These are phyloP conservation scores for Aspergillus sclerotiicarbonarius DNA, from an alignment of 495 filamentous ascomycete species.

Conservation along the genomic window DNA sequence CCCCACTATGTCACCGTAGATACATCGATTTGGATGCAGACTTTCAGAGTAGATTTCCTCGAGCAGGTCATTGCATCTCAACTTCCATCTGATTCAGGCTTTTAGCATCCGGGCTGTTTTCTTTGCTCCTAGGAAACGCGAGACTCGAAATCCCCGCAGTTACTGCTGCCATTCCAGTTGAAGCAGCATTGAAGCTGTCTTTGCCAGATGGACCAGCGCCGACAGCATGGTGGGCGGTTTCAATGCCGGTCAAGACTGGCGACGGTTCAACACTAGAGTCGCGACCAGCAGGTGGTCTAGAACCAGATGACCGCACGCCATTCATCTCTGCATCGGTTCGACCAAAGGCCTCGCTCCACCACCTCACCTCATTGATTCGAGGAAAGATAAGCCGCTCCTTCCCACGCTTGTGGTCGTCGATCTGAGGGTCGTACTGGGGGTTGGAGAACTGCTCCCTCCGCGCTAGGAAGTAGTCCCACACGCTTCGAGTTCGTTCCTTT, in stretches of 20 bases:
- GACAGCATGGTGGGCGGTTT: slow-evolving; percentile 40
- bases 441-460: slow-evolving; percentile 78
- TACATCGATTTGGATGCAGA: background rate
- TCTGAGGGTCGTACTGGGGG: slow-evolving; percentile 66
- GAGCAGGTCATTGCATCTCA: slow-evolving; percentile 43
- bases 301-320: slow-evolving; percentile 41
- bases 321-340: slow-evolving; percentile 93
- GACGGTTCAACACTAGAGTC: slow-evolving; percentile 23
- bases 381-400: slow-evolving; percentile 86
- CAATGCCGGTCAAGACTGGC: slow-evolving; percentile 47
- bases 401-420: slow-evolving; percentile 75
- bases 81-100: slow-evolving; percentile 41
- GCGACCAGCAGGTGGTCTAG: slow-evolving; percentile 11
- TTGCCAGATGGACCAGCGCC: slow-evolving; percentile 27
- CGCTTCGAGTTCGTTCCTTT: slow-evolving; percentile 73
- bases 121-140: slow-evolving; percentile 30
- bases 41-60: background rate
- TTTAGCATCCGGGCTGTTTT: slow-evolving; percentile 17
- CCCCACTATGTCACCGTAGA: background rate
- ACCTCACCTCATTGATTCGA: slow-evolving; percentile 62
- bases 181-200: slow-evolving; percentile 24
- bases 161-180: slow-evolving; percentile 35
- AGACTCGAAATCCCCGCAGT: slow-evolving; percentile 44
- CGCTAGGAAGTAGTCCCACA: slow-evolving; percentile 93
- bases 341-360: slow-evolving; percentile 91